Conservation (phyloP, 169 alveolate genomes). For the Plasmodium chabaudi region DNA sequence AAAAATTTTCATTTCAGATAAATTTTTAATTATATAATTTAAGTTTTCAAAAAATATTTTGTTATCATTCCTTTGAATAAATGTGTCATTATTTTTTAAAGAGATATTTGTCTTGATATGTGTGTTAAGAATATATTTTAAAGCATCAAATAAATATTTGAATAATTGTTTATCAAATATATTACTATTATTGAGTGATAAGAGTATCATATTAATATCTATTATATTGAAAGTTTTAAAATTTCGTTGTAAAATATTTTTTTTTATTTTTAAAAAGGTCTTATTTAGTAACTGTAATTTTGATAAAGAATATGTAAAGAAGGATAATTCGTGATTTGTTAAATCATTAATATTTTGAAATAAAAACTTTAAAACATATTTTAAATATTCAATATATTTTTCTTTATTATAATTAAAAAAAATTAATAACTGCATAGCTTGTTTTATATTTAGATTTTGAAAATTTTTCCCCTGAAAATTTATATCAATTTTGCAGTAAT, state of each 20-base stretch:
- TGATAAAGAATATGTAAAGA: constrained; percentile 42
- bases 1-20: constrained; percentile 64
- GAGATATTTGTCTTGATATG: neutral
- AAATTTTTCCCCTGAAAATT: constrained; percentile 36
- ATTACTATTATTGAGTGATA: constrained; percentile 52
- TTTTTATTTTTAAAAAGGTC: constrained; percentile 19
- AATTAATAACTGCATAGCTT: constrained; percentile 61
- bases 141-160: constrained; percentile 18
- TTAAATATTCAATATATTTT: constrained; percentile 50
- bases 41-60: constrained; percentile 23
- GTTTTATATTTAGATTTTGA: constrained; percentile 64
- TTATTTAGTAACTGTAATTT: constrained; percentile 41
- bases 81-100: neutral
- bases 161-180: constrained; percentile 31
- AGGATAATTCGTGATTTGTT: constrained; percentile 58
- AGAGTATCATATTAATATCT: constrained; percentile 49
- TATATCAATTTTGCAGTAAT: constrained; percentile 37
- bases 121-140: constrained; percentile 15
- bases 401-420: constrained; percentile 60
- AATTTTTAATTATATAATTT: constrained; percentile 33
- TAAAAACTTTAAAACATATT: constrained; percentile 39
- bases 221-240: constrained; percentile 14
- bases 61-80: too few species aligned
- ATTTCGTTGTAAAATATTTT: constrained; percentile 29
- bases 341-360: constrained; percentile 25